Evolutionary conservation across 768 basidiomycete genomes (phyloP), one percentile per base, ranked within the genome.

Genomic region (Rhodotorula sphaerocarpa): DNA sequence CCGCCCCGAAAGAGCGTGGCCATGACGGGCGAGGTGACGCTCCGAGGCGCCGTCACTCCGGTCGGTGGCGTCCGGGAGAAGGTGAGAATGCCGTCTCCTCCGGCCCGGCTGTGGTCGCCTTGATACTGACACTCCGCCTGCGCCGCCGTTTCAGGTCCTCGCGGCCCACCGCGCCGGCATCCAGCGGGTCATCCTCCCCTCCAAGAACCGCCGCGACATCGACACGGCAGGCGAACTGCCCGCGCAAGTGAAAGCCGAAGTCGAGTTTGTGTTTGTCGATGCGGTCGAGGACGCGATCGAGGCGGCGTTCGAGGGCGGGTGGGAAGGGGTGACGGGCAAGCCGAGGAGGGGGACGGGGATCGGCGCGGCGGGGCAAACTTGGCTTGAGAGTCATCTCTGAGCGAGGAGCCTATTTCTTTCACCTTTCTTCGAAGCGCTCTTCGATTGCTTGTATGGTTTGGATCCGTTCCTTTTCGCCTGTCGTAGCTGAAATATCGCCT

Each of bases 11-110:
- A 28, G 5, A 27, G 56, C 41, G 36, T 51, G 23, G 90, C 90
- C 1, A 88, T 93, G 85, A 93, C 91, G 0, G 91, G 91, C 55
- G 91, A 93, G 83, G 86, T 92, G 56, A 93, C 90, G 0, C 79
- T 90, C 1, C 82, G 88, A 3, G 87, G 88, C 21, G 82, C 82
- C 12, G 84, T 90, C 41, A 86, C 84, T 0, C 83, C 89, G 7
- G 87, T 68, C 31, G 67, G 67, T n/a, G 67, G 67, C 2, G 61
- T 67, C 48, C 54, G 45, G 34, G 59, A 60, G 39, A 67, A 67
- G 66, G 65, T 67, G 20, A 27, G 63, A 25, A 31, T 23, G 5
- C 12, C 18, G 45, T 62, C 21, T 6, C 50, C n/a, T 36, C n/a
- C n/a, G n/a, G n/a, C n/a, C n/a, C n/a, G n/a, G 16, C 31, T 31